Percentiles rank a stretch among this genome's conserved stretches.
Conservation (phyloP, 352 stramenopile species). For the Globisporangium splendens region DNA sequence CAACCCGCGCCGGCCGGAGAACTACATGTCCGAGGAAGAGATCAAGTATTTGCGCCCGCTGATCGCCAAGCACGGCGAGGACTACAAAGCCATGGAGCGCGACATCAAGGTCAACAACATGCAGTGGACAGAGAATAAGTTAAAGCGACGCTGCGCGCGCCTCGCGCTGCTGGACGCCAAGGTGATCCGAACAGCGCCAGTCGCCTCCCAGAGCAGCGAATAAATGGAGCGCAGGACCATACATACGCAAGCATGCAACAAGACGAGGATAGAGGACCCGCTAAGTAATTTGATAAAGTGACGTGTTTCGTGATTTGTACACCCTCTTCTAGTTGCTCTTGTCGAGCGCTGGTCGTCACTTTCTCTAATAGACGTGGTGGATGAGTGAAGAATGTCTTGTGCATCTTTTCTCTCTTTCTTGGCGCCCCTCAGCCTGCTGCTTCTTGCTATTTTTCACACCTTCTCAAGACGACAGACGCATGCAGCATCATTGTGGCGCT, state of each 20-base stretch:
- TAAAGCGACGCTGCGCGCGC: constrained; percentile 66
- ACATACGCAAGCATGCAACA: neutral
- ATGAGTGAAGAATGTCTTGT: no score
- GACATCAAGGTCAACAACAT: constrained; percentile 85
- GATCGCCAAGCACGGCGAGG: constrained; percentile 64
- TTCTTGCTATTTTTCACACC: no score
- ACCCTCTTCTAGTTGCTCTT: constrained; percentile 1
- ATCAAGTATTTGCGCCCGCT: constrained; percentile 71
- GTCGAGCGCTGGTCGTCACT: no score
- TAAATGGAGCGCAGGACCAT: constrained; percentile 14
- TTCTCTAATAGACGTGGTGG: no score
- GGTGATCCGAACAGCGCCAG: constrained; percentile 39
- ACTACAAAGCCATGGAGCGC: constrained; percentile 74
- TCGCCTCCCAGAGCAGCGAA: constrained; percentile 9
- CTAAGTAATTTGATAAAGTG: constrained; percentile 15
- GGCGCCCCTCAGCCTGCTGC: no score
- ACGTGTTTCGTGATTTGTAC: constrained; percentile 5
- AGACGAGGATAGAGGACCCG: neutral
- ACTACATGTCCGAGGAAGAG: constrained; percentile 80
- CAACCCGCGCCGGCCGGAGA: constrained; percentile 61
- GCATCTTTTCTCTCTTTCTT: no score
- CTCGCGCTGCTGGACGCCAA: constrained; percentile 74
- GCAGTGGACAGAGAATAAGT: constrained; percentile 78
- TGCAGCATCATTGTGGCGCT: no score
- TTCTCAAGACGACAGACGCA: no score